phyloP scores from a whole-genome alignment of 768 basidiomycete genomes.

The Clitopilus hobsonii region DNA sequence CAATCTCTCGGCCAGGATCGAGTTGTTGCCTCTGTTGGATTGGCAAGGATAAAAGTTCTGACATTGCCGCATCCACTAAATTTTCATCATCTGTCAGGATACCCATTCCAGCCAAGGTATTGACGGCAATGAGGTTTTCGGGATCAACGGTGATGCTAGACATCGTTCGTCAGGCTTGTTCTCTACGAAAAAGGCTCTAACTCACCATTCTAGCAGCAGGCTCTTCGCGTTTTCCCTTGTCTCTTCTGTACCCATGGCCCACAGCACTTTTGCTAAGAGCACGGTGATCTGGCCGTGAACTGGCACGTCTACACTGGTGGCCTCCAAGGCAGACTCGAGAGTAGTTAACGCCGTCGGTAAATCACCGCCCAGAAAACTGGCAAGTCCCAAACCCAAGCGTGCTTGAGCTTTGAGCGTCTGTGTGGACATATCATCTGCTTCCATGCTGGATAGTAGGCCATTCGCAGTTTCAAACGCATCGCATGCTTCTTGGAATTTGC shows the following conservation, averaged over 20 bases:
- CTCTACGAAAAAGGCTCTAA: not conserved
- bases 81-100: constrained; percentile 73
- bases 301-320: constrained; percentile 39
- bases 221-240: constrained; percentile 73
- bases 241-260: constrained; percentile 76
- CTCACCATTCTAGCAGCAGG: constrained; percentile 79
- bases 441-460: constrained; percentile 52
- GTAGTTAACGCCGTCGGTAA: constrained; percentile 55
- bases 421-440: constrained; percentile 33
- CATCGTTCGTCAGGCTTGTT: not conserved
- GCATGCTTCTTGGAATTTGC: constrained; percentile 51
- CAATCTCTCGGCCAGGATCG: constrained; percentile 68
- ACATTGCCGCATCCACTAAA: constrained; percentile 81
- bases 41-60: constrained; percentile 71
- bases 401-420: constrained; percentile 53
- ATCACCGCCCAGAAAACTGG: constrained; percentile 61
- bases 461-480: constrained; percentile 70
- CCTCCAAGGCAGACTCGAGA: constrained; percentile 65
- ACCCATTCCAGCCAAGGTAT: constrained; percentile 85
- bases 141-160: constrained; percentile 71
- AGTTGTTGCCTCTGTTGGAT: constrained; percentile 57
- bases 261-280: constrained; percentile 80
- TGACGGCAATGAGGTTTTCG: constrained; percentile 78
- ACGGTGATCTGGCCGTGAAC: constrained; percentile 70
- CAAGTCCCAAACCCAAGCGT: constrained; percentile 69